Evolutionary conservation across 495 filamentous ascomycete species (phyloP).

Genomic region (Penicillium pulvis): DNA sequence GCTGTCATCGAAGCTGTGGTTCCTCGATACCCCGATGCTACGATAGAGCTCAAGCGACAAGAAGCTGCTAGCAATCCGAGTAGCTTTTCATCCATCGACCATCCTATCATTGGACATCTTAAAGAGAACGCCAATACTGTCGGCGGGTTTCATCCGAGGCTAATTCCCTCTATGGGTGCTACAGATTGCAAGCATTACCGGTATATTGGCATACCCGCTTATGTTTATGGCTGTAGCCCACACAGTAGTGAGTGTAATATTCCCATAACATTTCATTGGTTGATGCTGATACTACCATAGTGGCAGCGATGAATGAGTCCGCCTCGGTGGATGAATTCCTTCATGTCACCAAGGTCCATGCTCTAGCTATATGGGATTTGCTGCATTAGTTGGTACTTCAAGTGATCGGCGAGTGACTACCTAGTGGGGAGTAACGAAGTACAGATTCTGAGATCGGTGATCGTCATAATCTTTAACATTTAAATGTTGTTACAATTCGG

Average conservation of each 20-base stretch:
- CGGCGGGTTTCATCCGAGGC: neutral
- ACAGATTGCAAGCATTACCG: constrained; percentile 14
- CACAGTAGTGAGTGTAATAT: constrained; percentile 6
- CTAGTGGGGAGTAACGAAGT: neutral
- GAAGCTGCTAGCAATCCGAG: constrained; percentile 12
- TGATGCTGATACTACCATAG: neutral
- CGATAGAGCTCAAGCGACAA: constrained; percentile 9
- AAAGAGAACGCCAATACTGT: constrained; percentile 3
- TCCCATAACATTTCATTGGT: neutral
- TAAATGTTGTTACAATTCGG: neutral
- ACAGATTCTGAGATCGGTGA: neutral
- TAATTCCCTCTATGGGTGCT: constrained; percentile 13
- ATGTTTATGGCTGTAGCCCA: constrained; percentile 12
- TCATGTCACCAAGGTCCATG: constrained; percentile 13
- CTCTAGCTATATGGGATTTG: constrained; percentile 9
- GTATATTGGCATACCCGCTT: constrained; percentile 9
- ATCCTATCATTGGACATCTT: constrained; percentile 2
- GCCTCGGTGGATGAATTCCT: constrained; percentile 11
- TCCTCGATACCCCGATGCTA: constrained; percentile 7
- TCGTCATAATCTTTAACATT: neutral
- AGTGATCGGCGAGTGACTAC: neutral
- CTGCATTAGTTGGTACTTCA: neutral
- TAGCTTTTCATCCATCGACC: constrained; percentile 11
- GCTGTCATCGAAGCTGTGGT: neutral
- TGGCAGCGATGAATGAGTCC: constrained; percentile 2